Evolutionary conservation across 1,284 basidiomycete genomes (phyloP).

Genomic region (Stereum hirsutum): DNA sequence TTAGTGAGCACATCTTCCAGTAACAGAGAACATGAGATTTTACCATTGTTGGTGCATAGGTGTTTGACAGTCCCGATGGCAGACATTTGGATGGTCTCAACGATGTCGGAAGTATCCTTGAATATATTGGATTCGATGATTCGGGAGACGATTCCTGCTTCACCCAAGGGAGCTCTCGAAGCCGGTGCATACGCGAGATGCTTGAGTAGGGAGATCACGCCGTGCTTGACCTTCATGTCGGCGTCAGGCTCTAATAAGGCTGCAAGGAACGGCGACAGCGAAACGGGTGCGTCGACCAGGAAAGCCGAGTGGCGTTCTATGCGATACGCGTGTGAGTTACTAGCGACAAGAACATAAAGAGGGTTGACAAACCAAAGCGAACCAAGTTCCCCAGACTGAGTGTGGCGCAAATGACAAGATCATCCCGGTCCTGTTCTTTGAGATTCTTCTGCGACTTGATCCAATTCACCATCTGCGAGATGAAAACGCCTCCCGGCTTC

Average conservation of each 20-base stretch:
- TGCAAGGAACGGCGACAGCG: conserved; percentile 34
- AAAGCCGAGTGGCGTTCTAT: conserved; percentile 58
- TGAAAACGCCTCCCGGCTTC: conserved; percentile 60
- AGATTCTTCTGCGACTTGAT: conserved; percentile 41
- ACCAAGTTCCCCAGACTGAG: conserved; percentile 79
- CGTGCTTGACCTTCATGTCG: conserved; percentile 81
- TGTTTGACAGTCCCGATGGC: conserved; percentile 88
- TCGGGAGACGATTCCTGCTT: conserved; percentile 52
- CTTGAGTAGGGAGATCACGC: conserved; percentile 74
- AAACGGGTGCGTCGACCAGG: conserved; percentile 43
- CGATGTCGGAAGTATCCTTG: conserved; percentile 65
- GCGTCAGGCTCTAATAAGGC: conserved; percentile 27
- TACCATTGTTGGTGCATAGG: conserved; percentile 71
- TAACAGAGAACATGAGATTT: conserved; percentile 16
- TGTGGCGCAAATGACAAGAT: conserved; percentile 76
- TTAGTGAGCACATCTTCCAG: neutral
- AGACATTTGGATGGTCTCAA: conserved; percentile 79
- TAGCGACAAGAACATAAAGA: conserved; percentile 2
- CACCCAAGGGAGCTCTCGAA: conserved; percentile 55
- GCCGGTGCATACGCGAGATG: conserved; percentile 71
- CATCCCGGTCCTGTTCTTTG: conserved; percentile 42
- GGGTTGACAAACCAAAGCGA: conserved; percentile 49
- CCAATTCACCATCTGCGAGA: conserved; percentile 72
- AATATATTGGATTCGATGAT: conserved; percentile 66
- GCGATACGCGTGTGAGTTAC: neutral